Percentiles rank a stretch among this genome's conserved stretches.
Evolutionary conservation across 306 rosid species (phyloP).

Genomic region (Citrullus colocynthis): DNA sequence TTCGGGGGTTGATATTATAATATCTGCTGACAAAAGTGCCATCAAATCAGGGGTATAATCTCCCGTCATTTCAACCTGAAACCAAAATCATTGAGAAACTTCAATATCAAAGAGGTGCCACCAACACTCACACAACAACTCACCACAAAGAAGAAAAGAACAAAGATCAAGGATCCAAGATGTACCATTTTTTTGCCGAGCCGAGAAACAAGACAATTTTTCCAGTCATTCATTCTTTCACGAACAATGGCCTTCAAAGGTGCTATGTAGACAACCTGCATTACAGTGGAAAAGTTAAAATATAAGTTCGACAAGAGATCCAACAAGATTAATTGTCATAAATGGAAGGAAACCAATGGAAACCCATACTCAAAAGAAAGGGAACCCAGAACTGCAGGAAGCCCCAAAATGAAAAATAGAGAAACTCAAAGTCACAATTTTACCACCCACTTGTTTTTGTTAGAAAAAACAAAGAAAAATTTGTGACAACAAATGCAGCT

Average conservation of each 20-base stretch:
- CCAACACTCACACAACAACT: background rate
- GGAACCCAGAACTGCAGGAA: background rate
- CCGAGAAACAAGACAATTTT: constrained; percentile 63
- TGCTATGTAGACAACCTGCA: constrained; percentile 93
- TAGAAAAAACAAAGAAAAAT: background rate
- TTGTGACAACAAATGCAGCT: background rate
- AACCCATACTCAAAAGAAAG: background rate
- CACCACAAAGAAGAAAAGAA: background rate
- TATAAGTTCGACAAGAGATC: background rate
- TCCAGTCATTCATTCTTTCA: constrained; percentile 97
- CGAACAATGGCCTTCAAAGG: constrained; percentile 97
- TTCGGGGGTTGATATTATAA: constrained; percentile 93
- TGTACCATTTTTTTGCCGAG: constrained; percentile 76
- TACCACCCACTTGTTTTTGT: background rate
- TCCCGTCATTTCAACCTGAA: constrained; percentile 98
- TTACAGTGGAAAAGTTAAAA: background rate
- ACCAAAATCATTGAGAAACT: background rate
- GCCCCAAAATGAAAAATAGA: background rate
- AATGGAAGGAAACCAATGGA: background rate
- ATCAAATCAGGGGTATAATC: constrained; percentile 88
- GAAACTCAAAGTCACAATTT: background rate
- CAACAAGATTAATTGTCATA: background rate
- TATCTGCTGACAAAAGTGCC: constrained; percentile 89
- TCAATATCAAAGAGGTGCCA: background rate
- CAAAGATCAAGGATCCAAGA: background rate